A percentile compares a stretch with the other conserved stretches of the same genome.
These are phyloP conservation scores for Mycena polygramma DNA, from an alignment of 768 basidiomycete species.

Conservation along the genomic window DNA sequence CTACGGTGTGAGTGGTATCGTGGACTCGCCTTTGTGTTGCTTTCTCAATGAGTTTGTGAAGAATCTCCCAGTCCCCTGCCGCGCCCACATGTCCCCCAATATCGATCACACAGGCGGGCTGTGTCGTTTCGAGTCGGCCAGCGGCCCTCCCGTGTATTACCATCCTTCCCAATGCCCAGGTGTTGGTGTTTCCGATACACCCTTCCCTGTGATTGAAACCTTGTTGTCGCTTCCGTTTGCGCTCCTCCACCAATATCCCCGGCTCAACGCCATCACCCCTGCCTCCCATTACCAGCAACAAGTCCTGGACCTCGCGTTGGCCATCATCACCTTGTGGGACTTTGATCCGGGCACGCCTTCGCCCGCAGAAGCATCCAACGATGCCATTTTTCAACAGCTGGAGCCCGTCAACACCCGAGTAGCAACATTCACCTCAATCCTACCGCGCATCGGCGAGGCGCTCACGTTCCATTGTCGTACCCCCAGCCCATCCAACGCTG, in stretches of 20 bases:
- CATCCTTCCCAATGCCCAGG: constrained; percentile 27
- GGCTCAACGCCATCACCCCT: constrained; percentile 26
- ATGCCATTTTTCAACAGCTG: not conserved
- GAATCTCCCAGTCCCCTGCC: constrained; percentile 3
- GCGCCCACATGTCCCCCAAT: constrained; percentile 11
- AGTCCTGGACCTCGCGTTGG: constrained; percentile 8
- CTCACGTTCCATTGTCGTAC: not conserved
- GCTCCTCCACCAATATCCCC: constrained; percentile 32
- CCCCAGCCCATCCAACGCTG: not conserved
- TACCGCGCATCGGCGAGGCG: not conserved
- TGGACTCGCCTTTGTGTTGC: not conserved
- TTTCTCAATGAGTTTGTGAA: constrained; percentile 8
- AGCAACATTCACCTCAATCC: not conserved
- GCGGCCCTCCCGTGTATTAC: not conserved
- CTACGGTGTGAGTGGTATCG: constrained; percentile 22
- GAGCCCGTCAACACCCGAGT: not conserved
- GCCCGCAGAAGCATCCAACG: not conserved
- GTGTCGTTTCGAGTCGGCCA: not conserved
- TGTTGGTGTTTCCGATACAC: constrained; percentile 8
- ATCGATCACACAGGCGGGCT: not conserved
- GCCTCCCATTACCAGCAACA: constrained; percentile 21
- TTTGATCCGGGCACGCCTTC: constrained; percentile 21
- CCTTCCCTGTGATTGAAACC: constrained; percentile 31
- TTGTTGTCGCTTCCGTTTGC: constrained; percentile 35
- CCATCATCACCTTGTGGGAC: constrained; percentile 29